phyloP scores from a whole-genome alignment of 495 filamentous ascomycete species.

The Xylaria cubensis region DNA sequence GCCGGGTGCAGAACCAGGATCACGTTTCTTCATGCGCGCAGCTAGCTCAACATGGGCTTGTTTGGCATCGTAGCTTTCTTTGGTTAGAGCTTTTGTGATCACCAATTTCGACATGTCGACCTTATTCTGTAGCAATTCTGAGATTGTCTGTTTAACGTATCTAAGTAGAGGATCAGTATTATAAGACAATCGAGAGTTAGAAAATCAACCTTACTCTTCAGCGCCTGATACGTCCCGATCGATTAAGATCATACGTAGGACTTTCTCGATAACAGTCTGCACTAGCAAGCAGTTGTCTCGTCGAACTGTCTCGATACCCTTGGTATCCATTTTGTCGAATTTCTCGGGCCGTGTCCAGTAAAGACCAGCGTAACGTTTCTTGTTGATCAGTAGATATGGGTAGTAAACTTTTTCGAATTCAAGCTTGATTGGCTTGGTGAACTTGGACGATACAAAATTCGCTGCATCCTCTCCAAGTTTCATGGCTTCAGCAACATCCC shows the following conservation, averaged over 20 bases:
- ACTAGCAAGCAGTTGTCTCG: slow-evolving; percentile 96
- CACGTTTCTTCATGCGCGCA: slow-evolving; percentile 93
- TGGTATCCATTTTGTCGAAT: slow-evolving; percentile 99
- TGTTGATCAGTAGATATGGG: slow-evolving; percentile 98
- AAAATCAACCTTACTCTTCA: slow-evolving; percentile 74
- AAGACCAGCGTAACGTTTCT: slow-evolving; percentile 96
- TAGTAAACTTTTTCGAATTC: slow-evolving; percentile 99
- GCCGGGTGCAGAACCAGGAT: slow-evolving; percentile 91
- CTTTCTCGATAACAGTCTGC: slow-evolving; percentile 96
- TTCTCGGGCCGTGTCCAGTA: slow-evolving; percentile 97
- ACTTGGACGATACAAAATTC: slow-evolving; percentile 84
- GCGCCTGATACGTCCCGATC: slow-evolving; percentile 87
- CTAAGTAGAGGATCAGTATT: slow-evolving; percentile 52
- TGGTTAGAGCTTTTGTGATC: slow-evolving; percentile 96
- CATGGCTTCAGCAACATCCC: slow-evolving; percentile 85
- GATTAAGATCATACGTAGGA: slow-evolving; percentile 93
- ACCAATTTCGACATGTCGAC: slow-evolving; percentile 99
- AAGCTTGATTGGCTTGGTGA: slow-evolving; percentile 94
- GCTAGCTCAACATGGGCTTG: slow-evolving; percentile 96
- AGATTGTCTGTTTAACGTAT: slow-evolving; percentile 95
- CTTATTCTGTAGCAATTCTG: slow-evolving; percentile 95
- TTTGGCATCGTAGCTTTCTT: slow-evolving; percentile 79
- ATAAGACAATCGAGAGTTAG: slow-evolving; percentile 17
- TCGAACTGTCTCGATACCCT: slow-evolving; percentile 97
- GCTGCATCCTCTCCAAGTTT: slow-evolving; percentile 92